Evolutionary conservation across 129 eudicot genomes (phyloP).

Genomic region (Artemisia tridentata): DNA sequence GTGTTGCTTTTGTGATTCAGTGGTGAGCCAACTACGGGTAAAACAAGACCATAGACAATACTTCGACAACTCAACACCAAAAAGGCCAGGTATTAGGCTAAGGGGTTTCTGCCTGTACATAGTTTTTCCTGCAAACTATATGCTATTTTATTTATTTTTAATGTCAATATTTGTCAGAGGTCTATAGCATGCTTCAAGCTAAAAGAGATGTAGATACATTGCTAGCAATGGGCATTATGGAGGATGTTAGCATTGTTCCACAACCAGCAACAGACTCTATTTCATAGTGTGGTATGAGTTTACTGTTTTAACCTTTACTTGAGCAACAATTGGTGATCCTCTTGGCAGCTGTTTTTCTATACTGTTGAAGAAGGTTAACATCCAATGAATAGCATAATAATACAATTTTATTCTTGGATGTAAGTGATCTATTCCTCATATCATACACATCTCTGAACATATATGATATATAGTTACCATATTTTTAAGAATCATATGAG

Average conservation of each 20-base stretch:
- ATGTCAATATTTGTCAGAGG: slow-evolving; percentile 42
- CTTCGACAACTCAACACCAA: slow-evolving; percentile 95
- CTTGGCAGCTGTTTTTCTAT: no score
- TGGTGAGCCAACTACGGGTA: slow-evolving; percentile 95
- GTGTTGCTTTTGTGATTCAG: slow-evolving; percentile 37
- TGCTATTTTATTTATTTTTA: not conserved
- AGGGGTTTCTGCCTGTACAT: not conserved
- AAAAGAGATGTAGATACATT: slow-evolving; percentile 96
- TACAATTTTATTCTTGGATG: no score
- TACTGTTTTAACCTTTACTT: no score
- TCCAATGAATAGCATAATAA: no score
- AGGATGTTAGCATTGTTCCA: slow-evolving; percentile 94
- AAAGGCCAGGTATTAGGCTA: slow-evolving; percentile 72
- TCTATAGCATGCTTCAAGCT: slow-evolving; percentile 97
- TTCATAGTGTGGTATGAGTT: no score
- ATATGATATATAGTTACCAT: no score
- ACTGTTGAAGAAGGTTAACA: no score
- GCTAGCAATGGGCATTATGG: slow-evolving; percentile 97
- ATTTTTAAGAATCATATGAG: no score
- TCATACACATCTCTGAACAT: no score
- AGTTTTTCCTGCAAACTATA: not conserved
- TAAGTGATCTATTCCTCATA: no score
- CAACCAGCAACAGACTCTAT: slow-evolving; percentile 79
- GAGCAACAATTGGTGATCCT: no score
- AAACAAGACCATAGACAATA: slow-evolving; percentile 93